phyloP scores from a whole-genome alignment of 2,329 filamentous ascomycete genomes.

The Pyrenophora teres region DNA sequence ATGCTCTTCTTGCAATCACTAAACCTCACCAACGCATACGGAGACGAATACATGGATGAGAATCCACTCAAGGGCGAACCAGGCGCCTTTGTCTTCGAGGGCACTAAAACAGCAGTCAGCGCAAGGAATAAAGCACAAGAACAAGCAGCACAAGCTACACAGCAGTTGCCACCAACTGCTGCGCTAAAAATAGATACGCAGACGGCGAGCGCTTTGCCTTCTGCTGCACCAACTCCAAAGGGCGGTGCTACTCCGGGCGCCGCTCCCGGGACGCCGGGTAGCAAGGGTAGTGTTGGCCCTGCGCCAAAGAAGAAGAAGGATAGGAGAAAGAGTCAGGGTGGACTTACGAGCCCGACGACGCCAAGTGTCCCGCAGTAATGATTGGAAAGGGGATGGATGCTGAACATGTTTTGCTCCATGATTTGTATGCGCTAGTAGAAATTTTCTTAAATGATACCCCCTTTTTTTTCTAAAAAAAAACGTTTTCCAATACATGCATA shows the following conservation, averaged over 20 bases:
- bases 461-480: not conserved
- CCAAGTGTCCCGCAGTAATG: conserved; percentile 20
- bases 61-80: conserved; percentile 67
- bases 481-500: no score
- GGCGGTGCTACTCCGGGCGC: conserved; percentile 24
- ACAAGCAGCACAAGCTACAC: conserved; percentile 23
- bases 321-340: conserved; percentile 47
- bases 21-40: conserved; percentile 57
- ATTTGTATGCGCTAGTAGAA: no score
- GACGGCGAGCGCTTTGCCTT: conserved; percentile 32
- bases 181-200: conserved; percentile 25
- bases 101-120: conserved; percentile 50
- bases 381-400: not conserved
- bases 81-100: conserved; percentile 63
- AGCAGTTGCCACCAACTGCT: conserved; percentile 21
- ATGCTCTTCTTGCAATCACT: conserved; percentile 53
- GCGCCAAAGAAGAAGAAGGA: conserved; percentile 39
- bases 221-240: conserved; percentile 38
- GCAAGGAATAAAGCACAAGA: conserved; percentile 48
- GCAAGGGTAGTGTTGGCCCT: conserved; percentile 34
- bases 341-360: conserved; percentile 40
- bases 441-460: conserved; percentile 9
- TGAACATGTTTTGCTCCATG: not conserved
- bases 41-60: conserved; percentile 67
- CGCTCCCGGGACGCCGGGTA: conserved; percentile 21